Evolutionary conservation across 441 rosid genomes (phyloP), one percentile per base, ranked within the genome.

Genomic region (Erodium trifolium): DNA sequence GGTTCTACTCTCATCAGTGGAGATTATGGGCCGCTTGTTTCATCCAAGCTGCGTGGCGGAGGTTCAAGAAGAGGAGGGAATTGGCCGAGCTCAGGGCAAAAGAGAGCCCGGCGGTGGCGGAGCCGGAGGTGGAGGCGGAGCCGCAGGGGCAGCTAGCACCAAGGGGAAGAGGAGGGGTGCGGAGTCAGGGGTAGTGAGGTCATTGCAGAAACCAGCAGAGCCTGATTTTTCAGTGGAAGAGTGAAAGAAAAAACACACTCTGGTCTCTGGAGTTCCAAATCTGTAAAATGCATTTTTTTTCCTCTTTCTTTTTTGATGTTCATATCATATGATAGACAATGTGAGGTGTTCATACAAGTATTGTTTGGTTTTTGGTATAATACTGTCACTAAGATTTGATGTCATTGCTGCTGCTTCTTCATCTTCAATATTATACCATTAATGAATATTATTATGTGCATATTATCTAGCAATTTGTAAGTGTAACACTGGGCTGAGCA

Each of bases 1-100:
- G 93, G 72, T 86, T 83, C 78, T 83, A 84, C 75, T 88, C 90
- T 0, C 93, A 88, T 64, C 90, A 86, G 39, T 88, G 93, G 90
- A 78, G 86, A 72, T 67, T 87, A 59, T 86, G 93, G 93, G 93
- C 90, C 10, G 90, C 87, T 16, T 86, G 88, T 69, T 86, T 86
- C 68, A 35, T 86, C 14, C 93, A 84, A 62, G 78, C 84, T 3
- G 93, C 90, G 4, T 88, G 90, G 90, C 77, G 84, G 37, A 66
- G 90, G 71, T 71, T 70, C 41, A 83, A 74, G 72, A 84, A 75
- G 75, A 72, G 83, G 67, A 83, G 79, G 72, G 84, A 82, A 37
- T 80, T 84, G 0, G 84, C 79, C 10, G 85, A 85, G 65, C 73
- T 87, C 31, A 84, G 81, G 74, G 85, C 74, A 14, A 82, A 70